Evolutionary conservation across 176 grass and related monocot species (phyloP), one percentile per base, ranked within the genome.

Genomic region (Secale cereale): DNA sequence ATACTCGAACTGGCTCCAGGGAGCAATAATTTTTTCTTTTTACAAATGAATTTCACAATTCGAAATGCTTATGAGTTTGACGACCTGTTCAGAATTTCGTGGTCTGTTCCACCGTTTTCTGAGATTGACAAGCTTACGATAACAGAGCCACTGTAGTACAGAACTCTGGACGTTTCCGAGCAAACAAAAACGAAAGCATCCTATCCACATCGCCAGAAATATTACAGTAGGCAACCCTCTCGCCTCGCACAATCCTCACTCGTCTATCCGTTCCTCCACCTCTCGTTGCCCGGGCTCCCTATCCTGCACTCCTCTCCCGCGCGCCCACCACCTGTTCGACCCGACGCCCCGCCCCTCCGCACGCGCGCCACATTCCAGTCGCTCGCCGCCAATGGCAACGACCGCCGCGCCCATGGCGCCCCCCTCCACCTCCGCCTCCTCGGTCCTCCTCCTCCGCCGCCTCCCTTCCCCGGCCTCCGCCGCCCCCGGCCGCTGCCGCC

Each of bases 301-400:
- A 88, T 92, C 86, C 87, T 82, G 8, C 61, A 17, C 46, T 82
- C 43, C n/a, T 62, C 65, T 78, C 80, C 86, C 83, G 78, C 81
- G 56, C 82, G 84, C 85, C 74, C 85, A 88, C 56, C 86, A 79
- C 45, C 69, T 89, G 90, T 85, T 91, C 86, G 92, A 89, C 89
- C 22, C 83, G 37, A 74, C 14, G 36, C 36, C 62, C 10, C 46
- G 57, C 86, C 50, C 65, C 57, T 66, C 37, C 78, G 68, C 28
- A 56, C 30, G 2, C 85, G 25, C 61, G 14, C 62, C 69, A 78
- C 60, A 75, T n/a, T 65, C 68, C 46, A 68, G 31, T 27, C 48
- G 48, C 48, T 74, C 59, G 54, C 54, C 54, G 54, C 20, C 64
- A 74, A 82, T 92, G 71, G 59, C 88, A 78, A 78, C 83, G 15